Percentiles rank a stretch among this genome's conserved stretches.
Evolutionary conservation across 441 rosid genomes (phyloP).

Genomic region (California macrophylla): DNA sequence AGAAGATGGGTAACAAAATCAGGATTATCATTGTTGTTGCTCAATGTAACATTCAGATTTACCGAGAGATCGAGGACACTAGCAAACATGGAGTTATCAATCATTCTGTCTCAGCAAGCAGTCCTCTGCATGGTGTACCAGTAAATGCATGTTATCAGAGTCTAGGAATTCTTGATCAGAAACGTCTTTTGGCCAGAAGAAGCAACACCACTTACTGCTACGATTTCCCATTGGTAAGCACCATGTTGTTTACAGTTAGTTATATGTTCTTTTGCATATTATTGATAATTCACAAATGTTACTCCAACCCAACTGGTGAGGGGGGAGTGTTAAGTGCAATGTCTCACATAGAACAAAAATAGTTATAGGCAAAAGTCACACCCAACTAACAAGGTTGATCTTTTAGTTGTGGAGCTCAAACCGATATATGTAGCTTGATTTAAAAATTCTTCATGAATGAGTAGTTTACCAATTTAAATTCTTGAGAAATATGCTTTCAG

Average conservation of each 20-base stretch:
- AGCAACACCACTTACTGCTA: conserved; percentile 91
- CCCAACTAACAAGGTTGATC: too few relatives aligned
- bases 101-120: conserved; percentile 51
- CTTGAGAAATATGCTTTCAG: conserved; percentile 35
- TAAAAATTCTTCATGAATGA: too few relatives aligned
- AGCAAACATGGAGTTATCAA: conserved; percentile 44
- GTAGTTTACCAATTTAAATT: background rate
- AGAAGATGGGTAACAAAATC: background rate
- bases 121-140: conserved; percentile 59
- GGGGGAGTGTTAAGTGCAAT: too few relatives aligned
- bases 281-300: background rate
- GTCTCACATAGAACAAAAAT: too few relatives aligned
- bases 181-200: conserved; percentile 77
- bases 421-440: too few relatives aligned
- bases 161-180: conserved; percentile 63
- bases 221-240: conserved; percentile 88
- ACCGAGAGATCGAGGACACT: conserved; percentile 75
- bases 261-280: background rate
- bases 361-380: too few relatives aligned
- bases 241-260: background rate
- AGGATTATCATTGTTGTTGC: too few relatives aligned
- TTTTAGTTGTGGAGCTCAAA: too few relatives aligned
- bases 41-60: conserved; percentile 49
- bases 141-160: conserved; percentile 63
- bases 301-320: too few relatives aligned